Conservation (phyloP, 257 asterid genomes). For the Lantana camara region DNA sequence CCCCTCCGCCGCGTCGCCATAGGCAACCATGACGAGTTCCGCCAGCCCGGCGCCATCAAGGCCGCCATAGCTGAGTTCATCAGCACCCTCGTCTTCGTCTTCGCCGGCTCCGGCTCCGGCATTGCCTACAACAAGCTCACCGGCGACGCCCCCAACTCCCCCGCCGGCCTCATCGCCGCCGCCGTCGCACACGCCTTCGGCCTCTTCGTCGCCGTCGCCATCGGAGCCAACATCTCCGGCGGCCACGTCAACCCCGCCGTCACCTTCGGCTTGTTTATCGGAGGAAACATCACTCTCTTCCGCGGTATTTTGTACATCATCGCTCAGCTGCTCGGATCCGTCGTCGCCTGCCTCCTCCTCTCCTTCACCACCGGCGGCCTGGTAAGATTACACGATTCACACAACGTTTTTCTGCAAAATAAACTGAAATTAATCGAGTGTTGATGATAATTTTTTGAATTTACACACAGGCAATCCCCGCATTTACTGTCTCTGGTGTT, state of each 20-base stretch:
- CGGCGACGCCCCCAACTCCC: conserved; percentile 25
- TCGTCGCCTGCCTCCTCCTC: conserved; percentile 47
- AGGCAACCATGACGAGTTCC: conserved; percentile 50
- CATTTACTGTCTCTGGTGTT: conserved; percentile 30
- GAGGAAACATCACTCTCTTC: conserved; percentile 59
- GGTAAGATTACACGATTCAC: conserved; percentile 26
- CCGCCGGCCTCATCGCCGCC: conserved; percentile 51
- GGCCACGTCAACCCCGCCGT: conserved; percentile 79
- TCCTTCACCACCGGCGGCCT: conserved; percentile 47
- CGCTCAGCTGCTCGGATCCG: conserved; percentile 64
- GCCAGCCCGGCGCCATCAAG: conserved; percentile 50
- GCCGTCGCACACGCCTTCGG: conserved; percentile 56
- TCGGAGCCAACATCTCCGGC: conserved; percentile 63
- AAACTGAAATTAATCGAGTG: too few relatives aligned
- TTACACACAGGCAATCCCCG: conserved; percentile 28
- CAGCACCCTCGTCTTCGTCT: conserved; percentile 56
- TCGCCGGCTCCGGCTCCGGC: conserved; percentile 69
- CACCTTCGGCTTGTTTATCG: conserved; percentile 55
- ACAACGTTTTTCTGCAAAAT: too few relatives aligned
- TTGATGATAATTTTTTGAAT: too few relatives aligned
- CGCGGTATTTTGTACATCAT: conserved; percentile 55
- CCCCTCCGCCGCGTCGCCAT: conserved; percentile 48
- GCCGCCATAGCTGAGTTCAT: conserved; percentile 68
- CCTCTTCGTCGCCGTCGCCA: conserved; percentile 57
- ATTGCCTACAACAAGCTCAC: conserved; percentile 55